Evolutionary conservation across 2,329 filamentous ascomycete species (phyloP), one percentile per base, ranked within the genome.

Genomic region (Hymenotorrendiella dingleyae): DNA sequence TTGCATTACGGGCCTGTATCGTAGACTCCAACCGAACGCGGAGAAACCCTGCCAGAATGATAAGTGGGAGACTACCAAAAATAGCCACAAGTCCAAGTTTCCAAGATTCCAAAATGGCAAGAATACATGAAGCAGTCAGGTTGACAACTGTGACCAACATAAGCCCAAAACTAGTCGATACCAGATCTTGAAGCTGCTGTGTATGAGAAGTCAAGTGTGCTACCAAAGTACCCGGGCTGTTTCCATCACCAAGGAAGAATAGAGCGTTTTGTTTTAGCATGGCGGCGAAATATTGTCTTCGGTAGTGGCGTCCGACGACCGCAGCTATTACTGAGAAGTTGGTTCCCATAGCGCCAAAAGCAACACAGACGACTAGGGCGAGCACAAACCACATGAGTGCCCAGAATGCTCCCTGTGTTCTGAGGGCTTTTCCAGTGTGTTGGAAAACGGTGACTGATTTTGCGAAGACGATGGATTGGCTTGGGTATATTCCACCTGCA

Each of bases 381-480:
- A 45, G 19, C 4, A 48, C 17, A 27, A 45, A 32, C 6, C 21
- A 48, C 41, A 44, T 44, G 12, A 44, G 40, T 11, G 42, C 27
- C 12, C 35, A 36, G 11, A 52, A 45, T 20, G 45, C 29, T 14
- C 23, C 42, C 4, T 29, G 14, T 4, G 17, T 47, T 43, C 1
- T 88, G 76, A 46, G 19, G 89, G 96, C 90, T 1, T 86, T 91
- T 12, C n/a, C n/a, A 59, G 90, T 89, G 20, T 89, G 94, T 59
- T 95, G 90, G 1, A 96, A 73, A 2, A 86, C 87, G 23, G 85
- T 90, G 0, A 91, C 96, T 5, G 90, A 90, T 63, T 96, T 90
- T 52, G 96, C 91, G 5, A 96, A 80, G 1, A 96, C 74, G 1
- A 96, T 72, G 56, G 96, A 79, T 67, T 89, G 91, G 0, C 89